Conservation (phyloP, 2,329 filamentous ascomycete genomes). For the Ilyonectria mors-panacis region DNA sequence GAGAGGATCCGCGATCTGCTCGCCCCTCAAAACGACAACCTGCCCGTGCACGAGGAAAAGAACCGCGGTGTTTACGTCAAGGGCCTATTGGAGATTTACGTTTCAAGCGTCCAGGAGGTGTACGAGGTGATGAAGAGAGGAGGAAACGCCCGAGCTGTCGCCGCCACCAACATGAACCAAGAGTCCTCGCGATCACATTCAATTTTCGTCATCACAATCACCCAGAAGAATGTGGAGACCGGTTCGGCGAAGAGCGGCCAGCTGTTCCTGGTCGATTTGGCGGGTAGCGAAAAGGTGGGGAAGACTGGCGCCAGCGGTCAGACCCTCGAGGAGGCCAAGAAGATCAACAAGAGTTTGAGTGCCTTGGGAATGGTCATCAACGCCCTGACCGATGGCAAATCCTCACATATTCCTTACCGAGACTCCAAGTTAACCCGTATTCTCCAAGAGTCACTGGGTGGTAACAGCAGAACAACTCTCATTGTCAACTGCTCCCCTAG, state of each 20-base stretch:
- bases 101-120: slow-evolving; percentile 94
- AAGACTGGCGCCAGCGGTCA: slow-evolving; percentile 98
- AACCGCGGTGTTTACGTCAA: slow-evolving; percentile 97
- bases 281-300: slow-evolving; percentile 97
- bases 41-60: slow-evolving; percentile 98
- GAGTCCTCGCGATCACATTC: slow-evolving; percentile 98
- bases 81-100: slow-evolving; percentile 93
- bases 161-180: slow-evolving; percentile 99
- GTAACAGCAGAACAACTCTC: slow-evolving; percentile 97
- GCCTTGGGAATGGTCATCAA: slow-evolving; percentile 99
- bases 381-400: slow-evolving; percentile 95
- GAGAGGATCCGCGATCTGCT: slow-evolving; percentile 96
- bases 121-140: slow-evolving; percentile 97
- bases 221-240: slow-evolving; percentile 97
- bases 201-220: slow-evolving; percentile 97
- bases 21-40: slow-evolving; percentile 92
- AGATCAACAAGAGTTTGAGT: slow-evolving; percentile 99
- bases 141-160: slow-evolving; percentile 89
- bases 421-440: slow-evolving; percentile 99
- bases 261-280: slow-evolving; percentile 97
- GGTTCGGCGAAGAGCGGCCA: slow-evolving; percentile 96
- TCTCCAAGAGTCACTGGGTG: slow-evolving; percentile 95
- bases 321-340: slow-evolving; percentile 98
- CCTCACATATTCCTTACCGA: slow-evolving; percentile 94
- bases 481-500: slow-evolving; percentile 99